Percentiles rank a stretch among this genome's conserved stretches.
These are phyloP conservation scores for Lactifluus subvellereus DNA, from an alignment of 768 basidiomycete species.

Conservation along the genomic window DNA sequence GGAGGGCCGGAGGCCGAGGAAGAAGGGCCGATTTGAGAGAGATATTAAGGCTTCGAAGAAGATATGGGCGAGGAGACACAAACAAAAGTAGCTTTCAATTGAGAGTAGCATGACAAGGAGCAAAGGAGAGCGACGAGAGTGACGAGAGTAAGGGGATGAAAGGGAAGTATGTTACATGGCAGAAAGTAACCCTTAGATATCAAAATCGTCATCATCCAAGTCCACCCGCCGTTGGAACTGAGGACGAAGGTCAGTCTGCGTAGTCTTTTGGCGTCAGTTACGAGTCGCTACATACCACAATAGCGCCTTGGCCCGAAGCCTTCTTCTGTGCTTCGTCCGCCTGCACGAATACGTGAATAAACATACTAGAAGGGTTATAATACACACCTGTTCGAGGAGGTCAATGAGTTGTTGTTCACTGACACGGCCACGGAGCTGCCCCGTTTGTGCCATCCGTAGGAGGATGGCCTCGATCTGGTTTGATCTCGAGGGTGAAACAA, in stretches of 20 bases:
- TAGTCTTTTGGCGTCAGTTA: not conserved
- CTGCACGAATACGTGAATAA: constrained; percentile 22
- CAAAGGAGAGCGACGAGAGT: not conserved
- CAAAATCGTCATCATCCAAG: constrained; percentile 31
- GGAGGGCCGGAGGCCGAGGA: constrained; percentile 33
- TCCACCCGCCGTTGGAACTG: constrained; percentile 28
- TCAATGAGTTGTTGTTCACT: constrained; percentile 79
- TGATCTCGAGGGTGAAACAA: constrained; percentile 79
- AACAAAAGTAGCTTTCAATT: constrained; percentile 18
- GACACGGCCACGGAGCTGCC: constrained; percentile 72
- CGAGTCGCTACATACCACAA: constrained; percentile 33
- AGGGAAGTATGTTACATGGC: not conserved
- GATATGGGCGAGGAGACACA: constrained; percentile 21
- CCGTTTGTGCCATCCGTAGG: constrained; percentile 75
- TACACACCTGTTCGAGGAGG: constrained; percentile 75
- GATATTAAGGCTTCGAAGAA: constrained; percentile 36
- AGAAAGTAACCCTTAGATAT: constrained; percentile 23
- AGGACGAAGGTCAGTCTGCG: not conserved
- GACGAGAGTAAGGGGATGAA: no score
- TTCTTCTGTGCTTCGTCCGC: constrained; percentile 42
- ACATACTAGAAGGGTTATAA: not conserved
- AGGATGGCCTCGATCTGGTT: constrained; percentile 75
- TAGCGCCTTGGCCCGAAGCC: constrained; percentile 34
- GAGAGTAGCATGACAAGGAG: not conserved
- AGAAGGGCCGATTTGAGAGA: constrained; percentile 41